Evolutionary conservation across 1,284 basidiomycete genomes (phyloP).

Genomic region (Stygiomarasmius scandens): DNA sequence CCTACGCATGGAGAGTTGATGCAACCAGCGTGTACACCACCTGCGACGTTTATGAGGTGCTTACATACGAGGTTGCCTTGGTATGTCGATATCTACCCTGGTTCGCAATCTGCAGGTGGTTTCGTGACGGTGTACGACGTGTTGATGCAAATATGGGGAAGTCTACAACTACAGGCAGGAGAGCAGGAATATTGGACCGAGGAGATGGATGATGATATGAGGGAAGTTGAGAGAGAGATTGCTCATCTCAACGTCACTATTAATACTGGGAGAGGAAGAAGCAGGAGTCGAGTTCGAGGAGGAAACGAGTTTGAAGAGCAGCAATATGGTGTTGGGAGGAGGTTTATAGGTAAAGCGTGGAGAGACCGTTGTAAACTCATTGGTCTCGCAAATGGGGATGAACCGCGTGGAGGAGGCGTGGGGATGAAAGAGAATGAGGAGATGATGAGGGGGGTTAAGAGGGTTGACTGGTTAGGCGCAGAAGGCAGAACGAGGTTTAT

Average conservation of each 20-base stretch:
- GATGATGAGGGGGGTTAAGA: slow-evolving; percentile 32
- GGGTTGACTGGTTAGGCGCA: slow-evolving; percentile 45
- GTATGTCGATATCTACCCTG: slow-evolving; percentile 52
- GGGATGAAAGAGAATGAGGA: slow-evolving; percentile 26
- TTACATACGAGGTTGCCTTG: slow-evolving; percentile 56
- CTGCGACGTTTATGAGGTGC: slow-evolving; percentile 47
- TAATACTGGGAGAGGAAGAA: not conserved
- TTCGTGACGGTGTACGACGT: slow-evolving; percentile 51
- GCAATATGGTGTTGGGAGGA: not conserved
- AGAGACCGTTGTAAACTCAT: slow-evolving; percentile 3
- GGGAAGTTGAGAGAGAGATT: not conserved
- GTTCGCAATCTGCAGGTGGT: slow-evolving; percentile 34
- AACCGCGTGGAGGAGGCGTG: not conserved
- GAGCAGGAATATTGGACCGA: slow-evolving; percentile 40
- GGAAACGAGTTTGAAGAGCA: not conserved
- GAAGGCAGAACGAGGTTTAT: slow-evolving; percentile 36
- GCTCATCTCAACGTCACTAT: not conserved
- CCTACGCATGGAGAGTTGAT: slow-evolving; percentile 40
- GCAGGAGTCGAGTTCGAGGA: not conserved
- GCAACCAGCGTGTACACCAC: slow-evolving; percentile 48
- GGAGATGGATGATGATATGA: slow-evolving; percentile 28
- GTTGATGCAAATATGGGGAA: slow-evolving; percentile 37
- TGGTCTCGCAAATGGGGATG: slow-evolving; percentile 6
- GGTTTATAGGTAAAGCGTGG: slow-evolving; percentile 3
- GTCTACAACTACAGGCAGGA: slow-evolving; percentile 30